Percentiles rank a stretch among this genome's conserved stretches.
phyloP scores from a whole-genome alignment of 106 monocot species.

The Dioscorea dumetorum region DNA sequence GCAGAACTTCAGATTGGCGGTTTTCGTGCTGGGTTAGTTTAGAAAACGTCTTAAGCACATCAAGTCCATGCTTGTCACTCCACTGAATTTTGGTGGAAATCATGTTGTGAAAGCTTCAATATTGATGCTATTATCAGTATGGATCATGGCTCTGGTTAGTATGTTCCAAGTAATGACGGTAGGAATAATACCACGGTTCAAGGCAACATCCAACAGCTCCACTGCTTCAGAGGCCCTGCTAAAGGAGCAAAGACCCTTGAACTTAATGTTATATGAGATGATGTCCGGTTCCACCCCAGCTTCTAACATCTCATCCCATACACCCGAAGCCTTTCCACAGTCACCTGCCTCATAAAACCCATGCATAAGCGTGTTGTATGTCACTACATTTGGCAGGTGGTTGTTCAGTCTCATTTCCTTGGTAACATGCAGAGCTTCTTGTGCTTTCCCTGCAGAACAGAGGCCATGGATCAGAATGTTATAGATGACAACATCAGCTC shows the following conservation, averaged over 20 bases:
- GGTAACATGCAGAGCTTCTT: constrained; percentile 48
- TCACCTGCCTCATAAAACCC: constrained; percentile 53
- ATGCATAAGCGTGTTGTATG: constrained; percentile 80
- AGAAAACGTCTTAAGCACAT: too few species aligned
- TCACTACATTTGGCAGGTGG: constrained; percentile 61
- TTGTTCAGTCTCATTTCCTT: constrained; percentile 50
- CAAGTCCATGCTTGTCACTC: too few species aligned
- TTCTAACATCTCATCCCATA: constrained; percentile 66
- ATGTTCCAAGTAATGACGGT: constrained; percentile 74
- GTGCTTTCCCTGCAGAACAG: constrained; percentile 50
- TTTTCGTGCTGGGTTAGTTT: too few species aligned
- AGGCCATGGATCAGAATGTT: constrained; percentile 88
- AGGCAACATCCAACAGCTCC: constrained; percentile 46
- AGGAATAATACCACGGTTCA: constrained; percentile 44
- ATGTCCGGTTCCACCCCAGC: constrained; percentile 74
- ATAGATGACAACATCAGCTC: constrained; percentile 49
- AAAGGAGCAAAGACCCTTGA: constrained; percentile 75
- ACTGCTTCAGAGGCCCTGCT: constrained; percentile 46
- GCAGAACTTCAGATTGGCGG: too few species aligned
- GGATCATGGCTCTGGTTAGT: constrained; percentile 56
- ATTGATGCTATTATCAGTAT: neutral
- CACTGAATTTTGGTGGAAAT: too few species aligned
- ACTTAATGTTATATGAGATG: constrained; percentile 75
- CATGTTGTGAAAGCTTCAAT: too few species aligned
- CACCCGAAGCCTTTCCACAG: constrained; percentile 45